phyloP scores from a whole-genome alignment of 805 yeast genomes.

The Debaryomyces prosopidis region DNA sequence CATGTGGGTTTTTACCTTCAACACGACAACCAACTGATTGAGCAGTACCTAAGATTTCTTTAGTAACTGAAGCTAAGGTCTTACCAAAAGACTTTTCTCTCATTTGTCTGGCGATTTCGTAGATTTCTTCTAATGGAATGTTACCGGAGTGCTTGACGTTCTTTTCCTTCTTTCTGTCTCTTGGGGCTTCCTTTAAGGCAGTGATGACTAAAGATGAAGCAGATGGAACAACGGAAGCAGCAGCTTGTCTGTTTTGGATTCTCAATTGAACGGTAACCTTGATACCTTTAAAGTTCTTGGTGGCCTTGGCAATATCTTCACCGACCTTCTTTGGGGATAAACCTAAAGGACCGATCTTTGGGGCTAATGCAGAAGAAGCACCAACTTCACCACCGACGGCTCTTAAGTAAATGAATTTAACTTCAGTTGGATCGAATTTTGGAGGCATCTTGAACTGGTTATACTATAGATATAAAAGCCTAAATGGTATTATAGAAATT shows the following conservation, averaged over 20 bases:
- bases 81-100: conserved; percentile 97
- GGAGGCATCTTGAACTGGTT: conserved; percentile 74
- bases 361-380: conserved; percentile 99
- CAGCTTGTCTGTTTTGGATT: conserved; percentile 99
- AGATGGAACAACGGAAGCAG: conserved; percentile 98
- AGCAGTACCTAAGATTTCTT: conserved; percentile 99
- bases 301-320: conserved; percentile 99
- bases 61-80: conserved; percentile 93
- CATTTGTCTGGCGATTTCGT: conserved; percentile 97
- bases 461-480: conserved; percentile 12
- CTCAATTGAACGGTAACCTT: conserved; percentile 98
- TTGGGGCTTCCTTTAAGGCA: conserved; percentile 99
- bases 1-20: conserved; percentile 99
- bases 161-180: conserved; percentile 99
- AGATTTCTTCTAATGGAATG: conserved; percentile 94
- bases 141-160: conserved; percentile 99
- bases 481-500: conserved; percentile 5
- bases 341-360: conserved; percentile 99
- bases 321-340: conserved; percentile 99
- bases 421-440: conserved; percentile 98
- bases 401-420: conserved; percentile 97
- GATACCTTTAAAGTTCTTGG: conserved; percentile 98
- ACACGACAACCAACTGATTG: conserved; percentile 99
- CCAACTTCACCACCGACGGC: conserved; percentile 99
- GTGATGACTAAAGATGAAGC: conserved; percentile 98